Evolutionary conservation across 2,329 filamentous ascomycete species (phyloP), one percentile per base, ranked within the genome.

Genomic region (Xylariaceae sp.): DNA sequence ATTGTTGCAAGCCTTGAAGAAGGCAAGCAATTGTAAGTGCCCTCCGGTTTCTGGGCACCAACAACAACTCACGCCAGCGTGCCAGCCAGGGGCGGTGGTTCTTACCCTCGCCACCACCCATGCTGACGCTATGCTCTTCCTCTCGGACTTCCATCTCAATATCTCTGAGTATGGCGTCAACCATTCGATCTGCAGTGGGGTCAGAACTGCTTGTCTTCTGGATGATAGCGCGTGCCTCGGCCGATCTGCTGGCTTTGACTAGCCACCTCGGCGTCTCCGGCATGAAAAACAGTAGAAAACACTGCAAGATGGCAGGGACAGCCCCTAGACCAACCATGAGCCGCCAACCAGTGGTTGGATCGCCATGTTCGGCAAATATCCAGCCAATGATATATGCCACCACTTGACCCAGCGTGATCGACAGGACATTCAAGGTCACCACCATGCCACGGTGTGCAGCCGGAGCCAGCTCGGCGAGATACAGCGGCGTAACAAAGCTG

Each of bases 251-350:
- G 2, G 81, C 84, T 71, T 86, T 87, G 17, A 96, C 86, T 18
- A 97, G 80, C 88, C 90, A 97, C 23, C 93, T 81, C 39, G 93
- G 93, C 10, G 90, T 95, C 74, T 97, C 93, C 0, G 92, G 92
- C 82, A 96, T 88, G 55, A 85, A 78, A 2, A 85, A 67, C 60
- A 97, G 76, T 57, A 95, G 76, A 0, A 79, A 71, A 4, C 84
- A 82, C 72, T 97, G 93, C 2, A 92, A 57, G 0, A 83, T 72
- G 0, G 92, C 92, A 0, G 93, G 93, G 30, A 88, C 62, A 7
- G 89, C 89, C 0, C 92, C 93, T 0, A 97, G 74, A 0, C 92
- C 92, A 0, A 97, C 92, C 83, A 96, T 92, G 87, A 89, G 95
- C 53, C 91, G 80, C 92, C 93, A 97, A 1, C 88, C 90, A 10